Base-by-base conservation (phyloP, 768 basidiomycete species). In the Boletus rex-veris region DNA sequence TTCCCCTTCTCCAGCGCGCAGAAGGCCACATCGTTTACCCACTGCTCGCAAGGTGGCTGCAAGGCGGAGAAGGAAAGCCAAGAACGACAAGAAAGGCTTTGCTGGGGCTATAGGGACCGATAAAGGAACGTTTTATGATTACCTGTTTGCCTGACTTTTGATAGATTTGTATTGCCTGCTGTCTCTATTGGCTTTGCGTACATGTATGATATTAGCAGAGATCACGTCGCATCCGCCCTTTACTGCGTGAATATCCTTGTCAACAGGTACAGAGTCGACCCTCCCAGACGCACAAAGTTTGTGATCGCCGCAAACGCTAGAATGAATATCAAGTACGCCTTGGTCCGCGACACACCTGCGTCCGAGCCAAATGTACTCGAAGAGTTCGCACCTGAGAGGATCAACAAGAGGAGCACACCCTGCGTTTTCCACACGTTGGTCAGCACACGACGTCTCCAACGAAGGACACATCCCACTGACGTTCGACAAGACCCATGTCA, bases 401-500 rank as follows among this genome's bases (percentile, higher is more conserved):
- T 90, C 7, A 76, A 76, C 19, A 85, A 79, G 44, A 91, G 72
- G 12, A 93, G 76, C 41, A 91, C 61, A 3, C 85, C 86, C 86
- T 92, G 58, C 10, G 12, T 19, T 26, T 35, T 43, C 41, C 40
- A 37, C 26, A 9, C 26, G 8, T n/a, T 18, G 19, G 24, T 60
- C 41, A 56, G 45, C 18, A 40, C 3, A 19, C 3, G 28, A 28
- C 28, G 7, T 28, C 28, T 28, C 30, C 44, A 10, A 4, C 3
- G n/a, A 16, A 8, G 19, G 45, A 28, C n/a, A 15, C 10, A 3
- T 16, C 12, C 15, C 50, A 64, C 79, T 59, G 60, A 91, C 92
- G 64, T 94, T 94, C 26, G 90, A 87, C 55, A 94, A 64, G 4
- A 90, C 89, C 92, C 92, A 94, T 4, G 80, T 74, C 51, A 95